Evolutionary conservation across 176 grass and related monocot species (phyloP), one percentile per base, ranked within the genome.

Genomic region (Pontederia paniculata): DNA sequence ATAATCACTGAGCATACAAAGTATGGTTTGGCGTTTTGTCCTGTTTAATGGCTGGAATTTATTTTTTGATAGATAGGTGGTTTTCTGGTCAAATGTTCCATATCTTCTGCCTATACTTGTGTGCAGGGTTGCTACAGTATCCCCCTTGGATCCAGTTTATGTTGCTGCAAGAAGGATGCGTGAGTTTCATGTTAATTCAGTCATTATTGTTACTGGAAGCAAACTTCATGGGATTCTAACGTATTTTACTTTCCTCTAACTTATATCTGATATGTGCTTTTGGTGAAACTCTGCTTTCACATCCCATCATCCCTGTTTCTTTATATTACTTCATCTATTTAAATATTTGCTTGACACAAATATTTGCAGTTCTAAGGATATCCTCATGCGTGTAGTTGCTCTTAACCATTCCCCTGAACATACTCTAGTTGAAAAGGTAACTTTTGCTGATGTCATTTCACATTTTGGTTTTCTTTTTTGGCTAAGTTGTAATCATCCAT

Each of bases 311-410:
- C 3, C 28, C 28, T 37, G 28, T 37, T n/a, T n/a, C 28, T 37
- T 37, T 37, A 6, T 37, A 6, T 37, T 37, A 37, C 28, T 37
- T 37, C 28, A 37, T 37, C 28, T 37, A 37, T 37, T 37, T 37
- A 15, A 22, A 63, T 21, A 37, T 37, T 37, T 4, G 11, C 11
- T 63, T 10, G 16, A 47, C 47, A 7, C 17, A 47, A 52, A 68
- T 42, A 69, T 37, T 63, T 82, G 65, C 80, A 98, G 94, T 58
- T 93, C 94, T 57, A 98, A 93, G 62, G 87, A 98, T 88, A 71
- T 91, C 65, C 83, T 98, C 70, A 88, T 98, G 87, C 83, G 87
- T 77, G 80, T 98, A 62, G 87, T 98, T n/a, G 84, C 87, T 63
- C 87, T 79, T 60, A 91, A 91, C 77, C 53, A 91, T 70, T 91